Conservation (phyloP, 2,329 filamentous ascomycete genomes). For the Colletotrichum nymphaeae region DNA sequence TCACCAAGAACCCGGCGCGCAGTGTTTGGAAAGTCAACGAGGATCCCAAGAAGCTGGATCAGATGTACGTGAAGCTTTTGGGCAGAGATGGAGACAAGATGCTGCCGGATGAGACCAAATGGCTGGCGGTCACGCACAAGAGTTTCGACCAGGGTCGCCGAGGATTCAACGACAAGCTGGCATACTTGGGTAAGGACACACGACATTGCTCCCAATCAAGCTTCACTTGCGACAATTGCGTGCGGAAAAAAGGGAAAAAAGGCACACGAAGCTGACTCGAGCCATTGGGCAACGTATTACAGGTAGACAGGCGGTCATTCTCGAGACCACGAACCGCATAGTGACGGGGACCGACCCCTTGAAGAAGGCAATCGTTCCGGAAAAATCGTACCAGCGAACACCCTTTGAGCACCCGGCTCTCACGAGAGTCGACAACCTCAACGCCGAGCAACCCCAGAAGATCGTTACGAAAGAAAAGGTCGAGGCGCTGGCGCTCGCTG, state of each 20-base stretch:
- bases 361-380: conserved; percentile 46
- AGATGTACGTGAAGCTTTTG: conserved; percentile 81
- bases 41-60: conserved; percentile 78
- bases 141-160: conserved; percentile 95
- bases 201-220: not conserved
- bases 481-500: conserved; percentile 73
- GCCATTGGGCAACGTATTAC: conserved; percentile 32
- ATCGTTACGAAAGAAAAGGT: conserved; percentile 75
- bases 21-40: conserved; percentile 78
- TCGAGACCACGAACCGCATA: conserved; percentile 59
- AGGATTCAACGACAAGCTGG: conserved; percentile 93
- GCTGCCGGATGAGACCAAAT: conserved; percentile 92
- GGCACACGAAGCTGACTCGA: conserved; percentile 6
- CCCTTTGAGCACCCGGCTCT: conserved; percentile 79
- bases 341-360: conserved; percentile 59
- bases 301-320: conserved; percentile 42
- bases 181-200: conserved; percentile 80
- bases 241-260: no score
- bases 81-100: conserved; percentile 78
- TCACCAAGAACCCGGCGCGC: conserved; percentile 63
- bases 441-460: conserved; percentile 66
- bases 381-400: conserved; percentile 64
- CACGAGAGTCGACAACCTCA: conserved; percentile 79
- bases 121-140: conserved; percentile 97
- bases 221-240: conserved; percentile 3